Evolutionary conservation across 495 filamentous ascomycete genomes (phyloP).

Genomic region (Penicillium cosmopolitanum): DNA sequence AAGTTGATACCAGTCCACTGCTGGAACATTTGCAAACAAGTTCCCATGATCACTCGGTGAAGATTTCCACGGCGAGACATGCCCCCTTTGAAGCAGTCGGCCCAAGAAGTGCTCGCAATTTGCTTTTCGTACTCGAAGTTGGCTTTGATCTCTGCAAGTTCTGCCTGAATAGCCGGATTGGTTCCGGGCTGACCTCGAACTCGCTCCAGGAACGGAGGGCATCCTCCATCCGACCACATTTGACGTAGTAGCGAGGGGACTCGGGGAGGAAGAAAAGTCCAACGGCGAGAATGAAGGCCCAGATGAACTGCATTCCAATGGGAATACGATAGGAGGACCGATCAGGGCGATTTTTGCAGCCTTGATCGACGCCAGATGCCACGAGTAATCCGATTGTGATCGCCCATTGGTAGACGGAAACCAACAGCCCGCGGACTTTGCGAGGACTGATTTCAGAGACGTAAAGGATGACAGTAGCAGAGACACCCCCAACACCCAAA

Average conservation of each 20-base stretch:
- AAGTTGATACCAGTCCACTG: constrained; percentile 83
- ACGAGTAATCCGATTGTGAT: constrained; percentile 73
- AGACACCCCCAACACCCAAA: constrained; percentile 73
- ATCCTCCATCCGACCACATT: constrained; percentile 46
- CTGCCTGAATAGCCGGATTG: constrained; percentile 64
- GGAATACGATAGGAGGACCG: constrained; percentile 71
- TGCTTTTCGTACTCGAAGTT: constrained; percentile 67
- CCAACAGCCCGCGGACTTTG: constrained; percentile 66
- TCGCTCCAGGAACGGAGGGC: constrained; percentile 42
- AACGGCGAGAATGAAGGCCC: constrained; percentile 62
- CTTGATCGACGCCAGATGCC: constrained; percentile 72
- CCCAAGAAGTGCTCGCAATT: constrained; percentile 57
- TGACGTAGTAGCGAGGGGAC: constrained; percentile 65
- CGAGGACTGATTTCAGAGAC: constrained; percentile 66
- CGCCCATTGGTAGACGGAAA: constrained; percentile 69
- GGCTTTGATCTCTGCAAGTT: constrained; percentile 74
- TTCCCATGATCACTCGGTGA: constrained; percentile 69
- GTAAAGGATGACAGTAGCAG: constrained; percentile 71
- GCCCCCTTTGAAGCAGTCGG: constrained; percentile 65
- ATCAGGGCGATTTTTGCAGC: constrained; percentile 57
- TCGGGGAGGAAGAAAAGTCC: constrained; percentile 80
- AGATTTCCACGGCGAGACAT: constrained; percentile 54
- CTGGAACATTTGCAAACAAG: constrained; percentile 73
- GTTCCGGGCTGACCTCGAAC: constrained; percentile 50
- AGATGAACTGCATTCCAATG: constrained; percentile 67